Evolutionary conservation across 2,329 filamentous ascomycete genomes (phyloP), one percentile per base, ranked within the genome.

Genomic region (Neofusicoccum laricinum): DNA sequence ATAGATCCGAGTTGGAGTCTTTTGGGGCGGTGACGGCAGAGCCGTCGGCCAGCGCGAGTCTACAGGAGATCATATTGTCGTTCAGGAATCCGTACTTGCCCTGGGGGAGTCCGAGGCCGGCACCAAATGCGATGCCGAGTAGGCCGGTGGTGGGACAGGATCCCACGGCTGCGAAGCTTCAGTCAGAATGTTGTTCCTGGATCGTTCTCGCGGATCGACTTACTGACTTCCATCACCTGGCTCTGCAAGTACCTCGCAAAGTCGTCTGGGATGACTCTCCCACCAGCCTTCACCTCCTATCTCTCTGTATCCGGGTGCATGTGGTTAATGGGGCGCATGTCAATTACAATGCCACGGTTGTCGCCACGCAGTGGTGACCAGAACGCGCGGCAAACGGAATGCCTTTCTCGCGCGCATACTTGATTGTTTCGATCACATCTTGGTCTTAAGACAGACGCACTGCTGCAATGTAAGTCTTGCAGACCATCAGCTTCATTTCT

Each of bases 1-100:
- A 84, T 2, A 84, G 72, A 53, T 84, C 82, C 0, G 70, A 25
- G 43, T 86, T 79, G 67, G 84, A 76, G 0, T 71, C 70, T 15
- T 77, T 72, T 1, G 80, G 83, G 0, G 76, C 74, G 1, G 68
- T 73, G 8, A 78, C 70, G 36, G 79, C 70, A 6, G 69, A 69
- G 0, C 80, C 80, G 64, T 78, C 72, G 0, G 79, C 78, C 10
- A 81, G 71, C 1, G 81, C 79, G 0, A 81, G 71, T 2, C 71
- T 75, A 11, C 71, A 76, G 0, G 45, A 50, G 32, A 50, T 34
- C 45, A 61, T 50, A 14, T 50, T 50, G 34, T 61, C 58, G 25
- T 25, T 41, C n/a, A 50, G 19, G 58, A 17, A 50, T 0, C 58
- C 58, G 19, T 50, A 61, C 19, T 61, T 61, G 34, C 58, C 58